Base-by-base conservation (phyloP, 352 stramenopile genomes). In the Pythium apleroticum region DNA sequence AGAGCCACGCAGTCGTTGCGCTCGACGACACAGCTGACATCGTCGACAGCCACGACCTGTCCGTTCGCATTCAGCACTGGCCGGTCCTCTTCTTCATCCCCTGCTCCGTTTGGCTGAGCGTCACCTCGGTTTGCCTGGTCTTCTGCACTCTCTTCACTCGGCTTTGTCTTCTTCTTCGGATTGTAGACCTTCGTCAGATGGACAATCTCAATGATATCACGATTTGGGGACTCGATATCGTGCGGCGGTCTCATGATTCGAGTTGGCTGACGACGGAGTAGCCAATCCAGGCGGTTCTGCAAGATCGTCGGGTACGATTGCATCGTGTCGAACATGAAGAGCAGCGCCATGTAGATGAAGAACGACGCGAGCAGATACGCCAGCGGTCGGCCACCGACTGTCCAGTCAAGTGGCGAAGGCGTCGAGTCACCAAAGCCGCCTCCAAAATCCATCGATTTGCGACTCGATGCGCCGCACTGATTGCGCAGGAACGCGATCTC, bases 1-100 rank as follows among this genome's bases (percentile, higher is more conserved):
- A 98, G 64, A 1, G 93, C 95, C 19, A 98, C 91, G 55, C 94
- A 94, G 63, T 98, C 88, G 20, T 93, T 86, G 27, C 80, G 76
- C 39, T 91, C 77, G 4, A 98, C 91, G 0, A 76, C 75, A 45
- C 98, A 89, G 61, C 77, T 92, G 9, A 98, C 76, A 45, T 92
- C 73, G 33, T 90, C 63, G 12, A 93, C 50, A 4, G 86, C 86
- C 11, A 93, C 75, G 9, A 93, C 82, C 53, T 91, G 81, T 1
- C 79, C 74, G 22, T 68, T 76, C 27, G 71, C 28, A 60, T 78
- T 89, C 31, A 65, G 66, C 60, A 74, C 71, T 24, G 43, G 62
- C 27, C 52, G 57, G 43, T 59, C 55, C 19, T 54, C 62, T 22
- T 63, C 63, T 19, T 59, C 15, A 67, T 53, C 37, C 57, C 66